Percentiles rank a stretch among this genome's conserved stretches.
phyloP scores from a whole-genome alignment of 2,329 filamentous ascomycete species.

The Fusarium sp. region DNA sequence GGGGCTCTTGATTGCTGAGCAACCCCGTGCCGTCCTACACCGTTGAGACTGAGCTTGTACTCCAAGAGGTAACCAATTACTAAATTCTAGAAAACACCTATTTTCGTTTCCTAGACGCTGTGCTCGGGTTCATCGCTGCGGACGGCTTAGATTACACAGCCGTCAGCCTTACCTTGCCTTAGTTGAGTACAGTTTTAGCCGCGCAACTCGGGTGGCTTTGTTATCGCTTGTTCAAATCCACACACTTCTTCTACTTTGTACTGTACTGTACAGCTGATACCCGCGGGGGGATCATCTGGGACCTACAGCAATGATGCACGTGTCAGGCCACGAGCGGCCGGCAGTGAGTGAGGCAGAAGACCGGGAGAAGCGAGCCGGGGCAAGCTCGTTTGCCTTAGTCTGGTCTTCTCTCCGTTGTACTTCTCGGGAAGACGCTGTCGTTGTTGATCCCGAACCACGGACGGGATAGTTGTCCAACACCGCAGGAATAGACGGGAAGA shows the following conservation, averaged over 20 bases:
- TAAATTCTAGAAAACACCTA: constrained; percentile 24
- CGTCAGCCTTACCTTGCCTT: not conserved
- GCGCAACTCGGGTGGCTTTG: not conserved
- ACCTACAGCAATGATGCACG: constrained; percentile 51
- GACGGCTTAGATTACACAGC: constrained; percentile 33
- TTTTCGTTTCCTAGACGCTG: constrained; percentile 17
- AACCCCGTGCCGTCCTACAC: not conserved
- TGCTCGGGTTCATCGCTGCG: constrained; percentile 6
- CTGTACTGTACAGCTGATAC: constrained; percentile 7
- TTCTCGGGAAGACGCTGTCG: not conserved
- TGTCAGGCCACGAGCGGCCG: constrained; percentile 52
- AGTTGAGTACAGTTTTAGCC: not conserved
- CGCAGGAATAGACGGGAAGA: not conserved
- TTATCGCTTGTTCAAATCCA: not conserved
- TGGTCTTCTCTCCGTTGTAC: not conserved
- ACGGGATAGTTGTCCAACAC: not conserved
- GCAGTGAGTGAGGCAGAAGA: constrained; percentile 33
- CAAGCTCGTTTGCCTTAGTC: constrained; percentile 4
- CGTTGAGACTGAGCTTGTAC: constrained; percentile 28
- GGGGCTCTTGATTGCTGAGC: constrained; percentile 13
- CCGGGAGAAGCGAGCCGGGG: constrained; percentile 10
- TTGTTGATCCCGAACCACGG: constrained; percentile 2
- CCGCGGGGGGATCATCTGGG: constrained; percentile 33
- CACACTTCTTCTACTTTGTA: constrained; percentile 11
- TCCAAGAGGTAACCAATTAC: constrained; percentile 35